phyloP scores from a whole-genome alignment of 1,284 basidiomycete species.

The Sporisorium iseilematis-ciliati region DNA sequence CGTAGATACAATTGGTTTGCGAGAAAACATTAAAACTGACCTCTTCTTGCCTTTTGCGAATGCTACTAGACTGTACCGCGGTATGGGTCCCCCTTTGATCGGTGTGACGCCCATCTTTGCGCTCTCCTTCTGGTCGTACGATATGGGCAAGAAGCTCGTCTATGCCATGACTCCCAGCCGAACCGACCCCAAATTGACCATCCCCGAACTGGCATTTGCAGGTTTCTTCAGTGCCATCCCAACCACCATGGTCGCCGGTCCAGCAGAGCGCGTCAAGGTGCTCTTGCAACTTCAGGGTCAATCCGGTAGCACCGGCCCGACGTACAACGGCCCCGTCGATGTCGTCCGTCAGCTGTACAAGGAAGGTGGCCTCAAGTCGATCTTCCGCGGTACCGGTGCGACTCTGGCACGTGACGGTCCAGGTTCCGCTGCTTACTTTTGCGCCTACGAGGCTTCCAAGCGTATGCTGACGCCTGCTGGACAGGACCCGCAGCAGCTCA shows the following conservation, averaged over 20 bases:
- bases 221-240: conserved; percentile 96
- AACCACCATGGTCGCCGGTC: conserved; percentile 89
- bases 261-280: conserved; percentile 97
- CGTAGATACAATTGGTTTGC: too few species aligned
- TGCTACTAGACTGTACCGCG: conserved; percentile 84
- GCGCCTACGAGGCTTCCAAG: conserved; percentile 95
- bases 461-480: conserved; percentile 80
- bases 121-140: conserved; percentile 98
- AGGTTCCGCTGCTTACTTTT: conserved; percentile 96
- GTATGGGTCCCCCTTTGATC: conserved; percentile 93
- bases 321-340: conserved; percentile 92
- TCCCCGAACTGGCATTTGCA: conserved; percentile 86
- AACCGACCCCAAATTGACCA: conserved; percentile 77
- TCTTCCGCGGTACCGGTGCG: conserved; percentile 92
- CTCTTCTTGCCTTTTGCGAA: not conserved
- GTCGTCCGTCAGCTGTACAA: conserved; percentile 91
- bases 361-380: conserved; percentile 91
- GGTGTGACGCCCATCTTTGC: conserved; percentile 99
- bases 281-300: conserved; percentile 92
- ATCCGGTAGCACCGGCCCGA: conserved; percentile 75
- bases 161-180: conserved; percentile 77
- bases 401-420: conserved; percentile 95
- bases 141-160: conserved; percentile 90
- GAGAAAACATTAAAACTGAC: not conserved
- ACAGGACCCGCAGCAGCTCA: conserved; percentile 82